Conservation (phyloP, 768 basidiomycete genomes). For the Termitomyces heimii region DNA sequence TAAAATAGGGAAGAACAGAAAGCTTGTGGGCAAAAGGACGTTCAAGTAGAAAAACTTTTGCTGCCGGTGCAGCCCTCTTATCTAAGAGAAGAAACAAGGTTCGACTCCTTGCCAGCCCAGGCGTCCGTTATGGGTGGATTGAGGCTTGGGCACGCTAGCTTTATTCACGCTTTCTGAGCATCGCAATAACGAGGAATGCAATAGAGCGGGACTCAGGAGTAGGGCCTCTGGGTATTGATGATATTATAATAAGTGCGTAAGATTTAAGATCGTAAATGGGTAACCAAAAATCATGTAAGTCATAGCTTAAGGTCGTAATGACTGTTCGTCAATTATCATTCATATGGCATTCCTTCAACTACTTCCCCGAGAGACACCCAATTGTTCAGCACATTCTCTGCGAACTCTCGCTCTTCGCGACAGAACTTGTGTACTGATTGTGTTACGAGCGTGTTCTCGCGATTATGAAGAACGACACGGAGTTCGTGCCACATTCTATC, state of each 20-base stretch:
- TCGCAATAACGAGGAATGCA: not conserved
- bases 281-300: slow-evolving; percentile 1
- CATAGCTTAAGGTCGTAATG: not conserved
- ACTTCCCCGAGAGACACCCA: slow-evolving; percentile 72
- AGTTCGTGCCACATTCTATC: slow-evolving; percentile 92
- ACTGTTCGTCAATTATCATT: slow-evolving; percentile 32
- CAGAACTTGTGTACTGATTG: slow-evolving; percentile 69
- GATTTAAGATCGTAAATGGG: not conserved
- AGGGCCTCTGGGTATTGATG: not conserved
- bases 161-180: too few relatives aligned
- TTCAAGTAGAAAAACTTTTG: too few relatives aligned
- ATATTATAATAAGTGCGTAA: not conserved
- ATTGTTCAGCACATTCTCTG: slow-evolving; percentile 55
- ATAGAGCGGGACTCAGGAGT: not conserved
- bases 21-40: too few relatives aligned
- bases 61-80: too few relatives aligned
- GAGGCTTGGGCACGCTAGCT: too few relatives aligned
- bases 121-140: too few relatives aligned
- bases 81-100: too few relatives aligned
- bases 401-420: slow-evolving; percentile 65
- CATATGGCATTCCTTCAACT: slow-evolving; percentile 81
- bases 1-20: too few relatives aligned
- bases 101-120: too few relatives aligned
- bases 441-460: slow-evolving; percentile 79
- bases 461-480: slow-evolving; percentile 86